phyloP scores from a whole-genome alignment of 1,284 basidiomycete genomes.

The Cutaneotrichosporon sp. region DNA sequence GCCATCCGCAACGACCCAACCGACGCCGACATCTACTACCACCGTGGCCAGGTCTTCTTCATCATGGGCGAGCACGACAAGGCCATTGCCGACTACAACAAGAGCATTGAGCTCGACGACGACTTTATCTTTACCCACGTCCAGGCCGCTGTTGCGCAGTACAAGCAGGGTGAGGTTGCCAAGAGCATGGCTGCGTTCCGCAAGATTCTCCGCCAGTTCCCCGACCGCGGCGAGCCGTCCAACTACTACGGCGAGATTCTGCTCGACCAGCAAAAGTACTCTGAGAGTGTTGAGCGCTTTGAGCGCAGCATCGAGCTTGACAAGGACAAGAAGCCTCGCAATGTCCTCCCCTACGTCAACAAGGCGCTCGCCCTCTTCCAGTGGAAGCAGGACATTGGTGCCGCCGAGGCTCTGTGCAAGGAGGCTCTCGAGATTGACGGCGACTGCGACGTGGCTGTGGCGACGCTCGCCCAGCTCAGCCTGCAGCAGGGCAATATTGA shows the following conservation, averaged over 20 bases:
- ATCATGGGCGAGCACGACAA: conserved; percentile 87
- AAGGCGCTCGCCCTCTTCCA: conserved; percentile 94
- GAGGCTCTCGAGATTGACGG: conserved; percentile 85
- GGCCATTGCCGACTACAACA: conserved; percentile 86
- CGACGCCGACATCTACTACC: conserved; percentile 98
- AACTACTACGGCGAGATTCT: conserved; percentile 96
- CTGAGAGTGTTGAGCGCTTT: conserved; percentile 92
- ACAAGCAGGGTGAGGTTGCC: conserved; percentile 78
- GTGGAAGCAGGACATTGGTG: conserved; percentile 85
- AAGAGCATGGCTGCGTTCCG: conserved; percentile 89
- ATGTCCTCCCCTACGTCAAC: conserved; percentile 94
- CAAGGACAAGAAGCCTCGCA: conserved; percentile 63
- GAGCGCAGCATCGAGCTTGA: conserved; percentile 90
- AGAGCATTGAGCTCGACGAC: conserved; percentile 76
- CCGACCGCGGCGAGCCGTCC: conserved; percentile 75
- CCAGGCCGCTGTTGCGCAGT: conserved; percentile 94
- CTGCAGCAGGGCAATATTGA: conserved; percentile 89
- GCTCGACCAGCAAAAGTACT: conserved; percentile 85
- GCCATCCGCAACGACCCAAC: conserved; percentile 78
- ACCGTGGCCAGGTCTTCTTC: conserved; percentile 97
- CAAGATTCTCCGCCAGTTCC: conserved; percentile 74
- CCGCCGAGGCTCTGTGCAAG: conserved; percentile 79
- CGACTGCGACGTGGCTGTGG: conserved; percentile 95
- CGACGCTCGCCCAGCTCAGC: conserved; percentile 89
- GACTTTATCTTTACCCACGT: conserved; percentile 63